Evolutionary conservation across 2,329 filamentous ascomycete genomes (phyloP), one percentile per base, ranked within the genome.

Genomic region (Xylaria sp.): DNA sequence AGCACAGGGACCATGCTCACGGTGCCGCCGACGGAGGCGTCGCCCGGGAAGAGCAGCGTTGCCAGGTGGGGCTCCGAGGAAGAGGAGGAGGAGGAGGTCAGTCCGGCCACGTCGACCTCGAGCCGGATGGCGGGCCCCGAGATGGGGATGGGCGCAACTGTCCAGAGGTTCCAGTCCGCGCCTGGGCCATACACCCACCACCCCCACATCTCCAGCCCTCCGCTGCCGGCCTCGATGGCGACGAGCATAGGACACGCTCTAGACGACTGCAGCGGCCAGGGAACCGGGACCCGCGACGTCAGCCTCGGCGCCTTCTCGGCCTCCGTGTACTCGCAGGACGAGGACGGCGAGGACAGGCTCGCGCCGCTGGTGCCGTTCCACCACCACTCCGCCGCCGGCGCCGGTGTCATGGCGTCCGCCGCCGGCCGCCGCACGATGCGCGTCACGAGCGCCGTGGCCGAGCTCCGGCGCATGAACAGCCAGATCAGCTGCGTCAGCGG

Each of bases 391-490:
- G 24, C 2, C 4, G 24, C 24, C 24, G 24, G 24, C 24, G 24
- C 24, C 24, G 4, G 19, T 54, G 17, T 12, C n/a, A n/a, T n/a
- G n/a, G n/a, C 61, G 63, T n/a, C n/a, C 4, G 48, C 57, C 30
- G 21, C 53, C 27, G 54, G 65, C 30, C 59, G 69, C 24, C 64
- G 69, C 45, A 70, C 59, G 56, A 71, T 74, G 72, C 57, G 74
- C 6, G 74, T 85, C 12, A 78, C 81, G n/a, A 78, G 76, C 68
- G 81, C 85, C 2, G 83, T 88, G 34, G 81, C 82, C 19, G 83
- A 87, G 75, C 82, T 89, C 64, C 82, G 86, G 9, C 81, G 86
- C 59, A 88, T 88, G 85, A 88, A 89, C 78, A 87, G 84, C 76
- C 78, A 83, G 61, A 73, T 86, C 54, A 85, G 82, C 73, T 78